Evolutionary conservation across 2,329 filamentous ascomycete genomes (phyloP).

Genomic region (Fusarium duplospermum): DNA sequence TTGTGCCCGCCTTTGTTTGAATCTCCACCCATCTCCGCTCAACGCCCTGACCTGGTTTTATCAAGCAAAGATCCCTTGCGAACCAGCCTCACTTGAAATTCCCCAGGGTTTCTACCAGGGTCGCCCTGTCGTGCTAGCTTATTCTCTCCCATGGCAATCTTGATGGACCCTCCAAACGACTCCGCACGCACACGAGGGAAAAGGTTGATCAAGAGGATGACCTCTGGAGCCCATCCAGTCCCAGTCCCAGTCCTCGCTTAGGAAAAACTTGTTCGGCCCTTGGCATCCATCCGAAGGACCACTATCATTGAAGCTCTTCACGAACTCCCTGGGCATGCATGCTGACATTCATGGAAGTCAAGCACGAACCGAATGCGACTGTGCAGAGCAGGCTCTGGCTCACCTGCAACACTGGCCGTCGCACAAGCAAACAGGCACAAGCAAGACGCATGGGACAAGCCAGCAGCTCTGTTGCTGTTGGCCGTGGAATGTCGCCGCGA

Average conservation of each 20-base stretch:
- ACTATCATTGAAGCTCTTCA: slow-evolving; percentile 10
- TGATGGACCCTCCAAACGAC: slow-evolving; percentile 14
- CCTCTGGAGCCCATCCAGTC: background rate
- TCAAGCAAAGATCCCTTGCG: slow-evolving; percentile 26
- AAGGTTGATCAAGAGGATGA: background rate
- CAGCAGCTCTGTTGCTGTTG: background rate
- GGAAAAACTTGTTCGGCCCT: slow-evolving; percentile 7
- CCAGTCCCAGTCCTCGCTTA: slow-evolving; percentile 8
- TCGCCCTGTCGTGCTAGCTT: slow-evolving; percentile 27
- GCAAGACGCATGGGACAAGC: background rate
- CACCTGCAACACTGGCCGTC: slow-evolving; percentile 5
- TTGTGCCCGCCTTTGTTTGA: slow-evolving; percentile 13
- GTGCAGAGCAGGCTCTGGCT: background rate
- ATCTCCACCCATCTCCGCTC: slow-evolving; percentile 21
- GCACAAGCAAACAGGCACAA: slow-evolving; percentile 5
- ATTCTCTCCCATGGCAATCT: slow-evolving; percentile 15
- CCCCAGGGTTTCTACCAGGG: slow-evolving; percentile 33
- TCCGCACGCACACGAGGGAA: slow-evolving; percentile 18
- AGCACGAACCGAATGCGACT: slow-evolving; percentile 2
- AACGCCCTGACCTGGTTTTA: slow-evolving; percentile 9
- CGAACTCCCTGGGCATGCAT: background rate
- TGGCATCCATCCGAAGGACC: slow-evolving; percentile 4
- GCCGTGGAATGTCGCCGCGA: slow-evolving; percentile 27
- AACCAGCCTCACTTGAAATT: slow-evolving; percentile 36
- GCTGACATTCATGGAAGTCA: background rate